phyloP scores from a whole-genome alignment of 148 eudicot genomes.

The Oxyria digyna region DNA sequence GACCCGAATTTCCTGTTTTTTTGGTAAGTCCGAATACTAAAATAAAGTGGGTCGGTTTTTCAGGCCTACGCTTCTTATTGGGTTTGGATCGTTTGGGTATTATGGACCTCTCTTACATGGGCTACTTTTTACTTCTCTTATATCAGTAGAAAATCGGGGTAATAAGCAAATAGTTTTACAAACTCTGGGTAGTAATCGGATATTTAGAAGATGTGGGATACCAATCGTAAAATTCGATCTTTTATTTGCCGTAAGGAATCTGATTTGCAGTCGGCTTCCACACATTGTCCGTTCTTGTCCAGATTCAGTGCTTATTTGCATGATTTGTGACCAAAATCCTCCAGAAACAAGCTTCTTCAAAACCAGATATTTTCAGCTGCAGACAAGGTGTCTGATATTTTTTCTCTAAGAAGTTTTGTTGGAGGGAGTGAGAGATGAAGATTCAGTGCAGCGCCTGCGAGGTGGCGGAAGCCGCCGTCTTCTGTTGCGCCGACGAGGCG shows the following conservation, averaged over 20 bases:
- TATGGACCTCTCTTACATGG: background rate
- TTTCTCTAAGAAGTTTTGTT: background rate
- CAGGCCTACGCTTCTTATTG: background rate
- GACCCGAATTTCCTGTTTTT: background rate
- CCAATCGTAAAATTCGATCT: no score
- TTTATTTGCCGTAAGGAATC: background rate
- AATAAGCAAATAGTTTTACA: no score
- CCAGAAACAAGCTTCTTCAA: background rate
- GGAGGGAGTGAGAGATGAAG: conserved; percentile 36
- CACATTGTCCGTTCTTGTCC: background rate
- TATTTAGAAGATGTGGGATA: no score
- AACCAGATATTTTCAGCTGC: background rate
- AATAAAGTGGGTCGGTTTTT: background rate
- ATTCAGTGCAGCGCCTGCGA: conserved; percentile 93
- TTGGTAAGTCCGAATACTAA: background rate
- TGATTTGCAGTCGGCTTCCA: background rate
- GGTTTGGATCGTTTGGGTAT: background rate
- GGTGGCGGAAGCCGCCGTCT: conserved; percentile 60
- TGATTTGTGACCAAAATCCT: background rate
- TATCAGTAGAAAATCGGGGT: no score
- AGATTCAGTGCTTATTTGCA: background rate
- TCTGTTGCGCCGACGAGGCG: conserved; percentile 84
- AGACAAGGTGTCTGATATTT: background rate
- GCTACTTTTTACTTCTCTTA: background rate
- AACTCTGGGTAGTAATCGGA: no score